Conservation (phyloP, 208 protist genomes). For the Herpetomonas muscarum region DNA sequence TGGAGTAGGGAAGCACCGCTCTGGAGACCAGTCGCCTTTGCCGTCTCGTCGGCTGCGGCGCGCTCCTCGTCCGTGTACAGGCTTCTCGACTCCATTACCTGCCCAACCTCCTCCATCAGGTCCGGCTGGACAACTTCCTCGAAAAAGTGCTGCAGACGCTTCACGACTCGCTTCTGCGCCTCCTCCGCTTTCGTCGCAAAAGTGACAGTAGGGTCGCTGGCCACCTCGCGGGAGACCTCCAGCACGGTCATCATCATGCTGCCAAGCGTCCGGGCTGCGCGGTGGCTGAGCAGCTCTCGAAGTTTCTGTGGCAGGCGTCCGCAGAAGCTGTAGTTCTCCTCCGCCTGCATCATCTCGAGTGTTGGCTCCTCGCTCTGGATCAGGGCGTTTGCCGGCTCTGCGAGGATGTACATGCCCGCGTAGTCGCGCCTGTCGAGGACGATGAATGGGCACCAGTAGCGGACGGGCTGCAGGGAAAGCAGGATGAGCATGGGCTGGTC, state of each 20-base stretch:
- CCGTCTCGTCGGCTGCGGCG: slow-evolving; percentile 11
- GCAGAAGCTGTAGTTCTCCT: slow-evolving; percentile 44
- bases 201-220: slow-evolving; percentile 52
- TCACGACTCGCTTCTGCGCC: slow-evolving; percentile 28
- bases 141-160: slow-evolving; percentile 31
- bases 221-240: slow-evolving; percentile 34
- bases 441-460: slow-evolving; percentile 77
- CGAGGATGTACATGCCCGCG: slow-evolving; percentile 51
- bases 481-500: slow-evolving; percentile 90
- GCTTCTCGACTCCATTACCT: slow-evolving; percentile 47
- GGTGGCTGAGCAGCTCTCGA: slow-evolving; percentile 7
- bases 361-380: slow-evolving; percentile 19
- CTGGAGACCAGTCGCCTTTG: neutral
- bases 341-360: slow-evolving; percentile 22
- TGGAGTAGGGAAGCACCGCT: slow-evolving; percentile 11
- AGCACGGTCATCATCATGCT: slow-evolving; percentile 14
- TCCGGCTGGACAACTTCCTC: slow-evolving; percentile 57
- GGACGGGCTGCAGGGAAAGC: slow-evolving; percentile 65
- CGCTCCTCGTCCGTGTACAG: slow-evolving; percentile 53
- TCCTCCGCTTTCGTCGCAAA: slow-evolving; percentile 68
- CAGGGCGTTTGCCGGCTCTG: slow-evolving; percentile 25
- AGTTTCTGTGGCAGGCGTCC: slow-evolving; percentile 33
- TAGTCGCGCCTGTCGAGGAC: slow-evolving; percentile 69
- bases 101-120: slow-evolving; percentile 80
- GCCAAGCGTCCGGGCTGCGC: slow-evolving; percentile 20